phyloP scores from a whole-genome alignment of 495 filamentous ascomycete species.

The Podospora tetraspora region DNA sequence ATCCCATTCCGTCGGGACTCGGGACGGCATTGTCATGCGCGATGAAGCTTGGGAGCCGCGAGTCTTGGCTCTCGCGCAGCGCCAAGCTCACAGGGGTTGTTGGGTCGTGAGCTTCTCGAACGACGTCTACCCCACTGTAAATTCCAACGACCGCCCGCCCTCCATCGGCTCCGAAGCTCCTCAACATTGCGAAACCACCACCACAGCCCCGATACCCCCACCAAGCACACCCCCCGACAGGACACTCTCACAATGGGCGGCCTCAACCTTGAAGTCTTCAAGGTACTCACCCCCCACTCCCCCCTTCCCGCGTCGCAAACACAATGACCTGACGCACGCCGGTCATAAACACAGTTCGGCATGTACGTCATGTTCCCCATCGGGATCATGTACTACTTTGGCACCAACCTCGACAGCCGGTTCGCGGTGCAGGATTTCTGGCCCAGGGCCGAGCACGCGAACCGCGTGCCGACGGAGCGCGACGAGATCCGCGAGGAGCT shows the following conservation, averaged over 20 bases:
- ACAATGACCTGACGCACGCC: not conserved
- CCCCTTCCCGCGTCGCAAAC: not conserved
- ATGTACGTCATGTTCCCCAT: slow-evolving; percentile 99
- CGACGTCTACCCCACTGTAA: slow-evolving; percentile 9
- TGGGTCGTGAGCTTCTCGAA: not conserved
- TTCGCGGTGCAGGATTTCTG: slow-evolving; percentile 90
- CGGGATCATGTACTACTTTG: slow-evolving; percentile 99
- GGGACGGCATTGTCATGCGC: not conserved
- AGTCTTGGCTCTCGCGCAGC: not conserved
- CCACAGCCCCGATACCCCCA: not conserved
- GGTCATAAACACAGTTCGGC: slow-evolving; percentile 62
- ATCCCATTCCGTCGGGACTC: not conserved
- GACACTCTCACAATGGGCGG: slow-evolving; percentile 55
- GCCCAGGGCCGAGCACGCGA: slow-evolving; percentile 78
- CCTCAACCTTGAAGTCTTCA: slow-evolving; percentile 92
- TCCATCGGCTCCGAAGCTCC: slow-evolving; percentile 20
- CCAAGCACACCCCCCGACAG: not conserved
- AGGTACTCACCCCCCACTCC: slow-evolving; percentile 58
- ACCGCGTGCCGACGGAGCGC: slow-evolving; percentile 81
- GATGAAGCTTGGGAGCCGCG: not conserved
- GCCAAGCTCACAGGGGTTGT: not conserved
- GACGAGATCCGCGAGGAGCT: slow-evolving; percentile 82
- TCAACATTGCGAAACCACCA: slow-evolving; percentile 21
- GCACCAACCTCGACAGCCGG: slow-evolving; percentile 90
- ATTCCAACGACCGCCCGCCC: not conserved